phyloP scores from a whole-genome alignment of 1,139 yeast species.

The Geotrichum carabidarum region DNA sequence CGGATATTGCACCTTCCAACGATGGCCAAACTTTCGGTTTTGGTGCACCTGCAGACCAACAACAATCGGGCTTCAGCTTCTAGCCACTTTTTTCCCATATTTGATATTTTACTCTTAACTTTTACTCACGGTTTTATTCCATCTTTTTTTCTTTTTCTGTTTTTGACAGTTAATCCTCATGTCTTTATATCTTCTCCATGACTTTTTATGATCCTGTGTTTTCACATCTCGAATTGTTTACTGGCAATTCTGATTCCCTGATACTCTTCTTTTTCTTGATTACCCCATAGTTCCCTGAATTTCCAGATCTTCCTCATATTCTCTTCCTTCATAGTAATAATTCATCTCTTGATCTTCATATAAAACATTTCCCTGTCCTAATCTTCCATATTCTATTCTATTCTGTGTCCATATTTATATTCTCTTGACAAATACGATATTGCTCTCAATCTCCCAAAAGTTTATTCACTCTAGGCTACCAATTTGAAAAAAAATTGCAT shows the following conservation, averaged over 20 bases:
- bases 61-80: background rate
- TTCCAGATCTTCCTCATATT: too few species aligned
- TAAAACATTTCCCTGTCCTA: background rate
- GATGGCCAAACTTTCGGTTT: conserved; percentile 80
- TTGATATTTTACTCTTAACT: background rate
- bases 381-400: background rate
- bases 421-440: background rate
- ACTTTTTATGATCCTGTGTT: conserved; percentile 2
- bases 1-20: conserved; percentile 74
- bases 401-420: background rate
- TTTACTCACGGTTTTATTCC: background rate
- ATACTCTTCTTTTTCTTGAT: background rate
- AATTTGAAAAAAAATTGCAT: too few species aligned
- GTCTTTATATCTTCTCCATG: conserved; percentile 5
- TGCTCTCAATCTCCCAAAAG: background rate
- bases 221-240: background rate
- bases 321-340: background rate
- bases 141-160: background rate
- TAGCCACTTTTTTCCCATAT: background rate
- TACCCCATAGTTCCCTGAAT: background rate
- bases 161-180: background rate
- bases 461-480: conserved; percentile 19
- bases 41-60: conserved; percentile 46
- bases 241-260: background rate
- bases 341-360: background rate